phyloP scores from a whole-genome alignment of 768 basidiomycete species.

The Xerocomellus amylosporus region DNA sequence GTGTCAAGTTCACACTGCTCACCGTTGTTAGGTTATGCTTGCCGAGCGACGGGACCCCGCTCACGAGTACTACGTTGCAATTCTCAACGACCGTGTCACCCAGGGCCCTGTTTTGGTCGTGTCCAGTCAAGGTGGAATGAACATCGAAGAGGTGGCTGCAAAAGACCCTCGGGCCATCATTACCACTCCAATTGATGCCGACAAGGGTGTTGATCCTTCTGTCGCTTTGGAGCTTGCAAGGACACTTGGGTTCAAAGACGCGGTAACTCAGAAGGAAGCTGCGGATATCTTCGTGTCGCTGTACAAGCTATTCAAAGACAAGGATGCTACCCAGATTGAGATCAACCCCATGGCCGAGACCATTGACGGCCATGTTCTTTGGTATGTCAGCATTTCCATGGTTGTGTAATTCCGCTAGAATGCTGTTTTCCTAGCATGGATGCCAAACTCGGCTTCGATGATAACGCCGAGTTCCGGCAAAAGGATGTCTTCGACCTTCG shows the following conservation, averaged over 20 bases:
- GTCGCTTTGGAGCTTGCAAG: slow-evolving; percentile 78
- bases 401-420: not conserved
- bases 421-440: slow-evolving; percentile 73
- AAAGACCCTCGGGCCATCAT: slow-evolving; percentile 94
- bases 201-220: slow-evolving; percentile 70
- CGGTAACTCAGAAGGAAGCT: slow-evolving; percentile 72
- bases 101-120: slow-evolving; percentile 91
- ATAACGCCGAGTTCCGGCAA: slow-evolving; percentile 98
- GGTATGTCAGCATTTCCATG: slow-evolving; percentile 50
- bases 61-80: slow-evolving; percentile 97
- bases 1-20: slow-evolving; percentile 6
- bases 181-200: slow-evolving; percentile 86
- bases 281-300: slow-evolving; percentile 92
- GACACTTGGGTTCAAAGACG: slow-evolving; percentile 84
- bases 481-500: slow-evolving; percentile 83
- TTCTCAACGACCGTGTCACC: slow-evolving; percentile 89
- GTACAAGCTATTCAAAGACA: slow-evolving; percentile 97
- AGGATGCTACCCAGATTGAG: slow-evolving; percentile 99
- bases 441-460: slow-evolving; percentile 99
- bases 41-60: slow-evolving; percentile 90
- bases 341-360: slow-evolving; percentile 98
- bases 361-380: slow-evolving; percentile 86
- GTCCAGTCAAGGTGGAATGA: slow-evolving; percentile 97
- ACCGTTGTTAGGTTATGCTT: slow-evolving; percentile 81
- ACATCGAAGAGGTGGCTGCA: slow-evolving; percentile 98